phyloP scores from a whole-genome alignment of 148 eudicot species.

The Dysphania ambrosioides region DNA sequence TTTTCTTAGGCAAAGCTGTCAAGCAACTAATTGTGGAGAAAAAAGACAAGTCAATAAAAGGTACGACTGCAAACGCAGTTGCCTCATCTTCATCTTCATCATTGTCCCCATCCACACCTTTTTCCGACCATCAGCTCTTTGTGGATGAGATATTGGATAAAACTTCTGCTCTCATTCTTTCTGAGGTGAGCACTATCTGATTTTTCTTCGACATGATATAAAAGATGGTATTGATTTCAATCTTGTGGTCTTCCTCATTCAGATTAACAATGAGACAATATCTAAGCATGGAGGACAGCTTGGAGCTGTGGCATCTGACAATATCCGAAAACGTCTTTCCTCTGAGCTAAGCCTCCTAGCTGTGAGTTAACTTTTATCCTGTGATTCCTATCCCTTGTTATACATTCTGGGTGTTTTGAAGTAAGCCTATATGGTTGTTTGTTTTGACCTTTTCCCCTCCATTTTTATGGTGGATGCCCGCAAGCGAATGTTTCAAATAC shows the following conservation, averaged over 20 bases:
- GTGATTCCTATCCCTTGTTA: too few species aligned
- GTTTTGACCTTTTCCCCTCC: too few species aligned
- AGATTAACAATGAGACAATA: conserved; percentile 50
- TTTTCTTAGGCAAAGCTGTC: conserved; percentile 38
- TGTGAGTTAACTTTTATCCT: conserved; percentile 51
- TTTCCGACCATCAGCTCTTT: conserved; percentile 54
- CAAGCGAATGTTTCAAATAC: too few species aligned
- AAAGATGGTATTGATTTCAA: conserved; percentile 2
- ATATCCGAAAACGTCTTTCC: conserved; percentile 49
- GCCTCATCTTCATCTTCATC: too few species aligned
- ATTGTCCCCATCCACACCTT: conserved; percentile 35
- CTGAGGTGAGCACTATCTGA: conserved; percentile 49
- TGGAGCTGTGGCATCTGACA: conserved; percentile 49
- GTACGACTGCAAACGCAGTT: conserved; percentile 30
- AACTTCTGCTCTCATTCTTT: conserved; percentile 52
- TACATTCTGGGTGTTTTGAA: too few species aligned
- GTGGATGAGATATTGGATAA: conserved; percentile 60
- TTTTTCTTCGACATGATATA: not conserved
- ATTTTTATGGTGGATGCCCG: too few species aligned
- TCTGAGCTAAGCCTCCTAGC: conserved; percentile 55
- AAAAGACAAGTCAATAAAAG: conserved; percentile 36
- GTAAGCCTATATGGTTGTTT: too few species aligned
- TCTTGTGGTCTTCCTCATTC: conserved; percentile 25
- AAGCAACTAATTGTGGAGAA: conserved; percentile 39
- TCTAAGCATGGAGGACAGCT: conserved; percentile 57